Evolutionary conservation across 345 rosid species (phyloP).

Genomic region (Gynandropsis gynandra): DNA sequence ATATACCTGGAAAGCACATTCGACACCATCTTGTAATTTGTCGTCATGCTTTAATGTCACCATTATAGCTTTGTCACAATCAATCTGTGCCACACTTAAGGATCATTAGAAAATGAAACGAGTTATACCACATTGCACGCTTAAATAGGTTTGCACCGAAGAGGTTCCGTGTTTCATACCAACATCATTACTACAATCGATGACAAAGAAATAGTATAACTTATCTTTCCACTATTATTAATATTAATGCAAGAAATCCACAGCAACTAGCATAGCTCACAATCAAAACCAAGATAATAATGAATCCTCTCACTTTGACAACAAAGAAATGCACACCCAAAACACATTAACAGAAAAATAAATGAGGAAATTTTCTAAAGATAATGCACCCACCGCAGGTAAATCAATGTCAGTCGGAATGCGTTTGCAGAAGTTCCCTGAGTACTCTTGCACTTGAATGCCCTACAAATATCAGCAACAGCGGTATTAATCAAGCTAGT

Average conservation of each 20-base stretch:
- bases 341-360: constrained; percentile 9
- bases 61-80: constrained; percentile 88
- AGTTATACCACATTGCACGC: constrained; percentile 3
- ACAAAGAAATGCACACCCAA: neutral
- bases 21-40: constrained; percentile 88
- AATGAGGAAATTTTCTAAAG: neutral
- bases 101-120: constrained; percentile 16
- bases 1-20: constrained; percentile 86
- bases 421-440: constrained; percentile 93
- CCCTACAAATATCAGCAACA: constrained; percentile 42
- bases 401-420: constrained; percentile 94
- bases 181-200: neutral
- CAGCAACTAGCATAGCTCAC: neutral
- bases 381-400: constrained; percentile 66
- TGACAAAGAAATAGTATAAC: too few relatives aligned
- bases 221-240: neutral
- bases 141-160: neutral
- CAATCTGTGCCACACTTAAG: constrained; percentile 55
- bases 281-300: neutral
- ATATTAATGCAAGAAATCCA: neutral
- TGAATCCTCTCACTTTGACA: constrained; percentile 2
- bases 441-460: constrained; percentile 90
- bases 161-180: neutral
- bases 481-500: constrained; percentile 17
- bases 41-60: constrained; percentile 93